These are phyloP conservation scores for Telfairia occidentalis DNA, from an alignment of 331 rosid species.

Conservation along the genomic window DNA sequence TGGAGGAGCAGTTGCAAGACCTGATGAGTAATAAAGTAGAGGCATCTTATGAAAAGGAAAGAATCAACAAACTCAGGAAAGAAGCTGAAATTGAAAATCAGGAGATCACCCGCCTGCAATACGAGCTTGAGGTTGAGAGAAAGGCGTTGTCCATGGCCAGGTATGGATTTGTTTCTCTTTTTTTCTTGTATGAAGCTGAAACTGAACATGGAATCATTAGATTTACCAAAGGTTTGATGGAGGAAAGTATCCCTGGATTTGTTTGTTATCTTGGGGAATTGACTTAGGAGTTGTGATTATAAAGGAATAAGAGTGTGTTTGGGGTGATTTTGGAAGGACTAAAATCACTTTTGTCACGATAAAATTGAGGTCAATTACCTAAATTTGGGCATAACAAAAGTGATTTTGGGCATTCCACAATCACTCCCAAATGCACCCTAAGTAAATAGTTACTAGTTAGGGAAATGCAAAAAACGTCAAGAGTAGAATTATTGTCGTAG, in stretches of 20 bases:
- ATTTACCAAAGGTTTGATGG: background rate
- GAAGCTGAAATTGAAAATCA: slow-evolving; percentile 75
- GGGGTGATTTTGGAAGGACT: too few relatives aligned
- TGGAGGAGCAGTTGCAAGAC: slow-evolving; percentile 72
- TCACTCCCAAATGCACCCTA: too few relatives aligned
- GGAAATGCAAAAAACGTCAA: background rate
- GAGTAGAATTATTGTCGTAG: background rate
- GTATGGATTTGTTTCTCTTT: slow-evolving; percentile 26
- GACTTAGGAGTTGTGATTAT: background rate
- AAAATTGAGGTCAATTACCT: too few relatives aligned
- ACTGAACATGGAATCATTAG: background rate
- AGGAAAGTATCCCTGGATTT: background rate
- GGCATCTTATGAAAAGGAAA: slow-evolving; percentile 73
- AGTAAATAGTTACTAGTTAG: background rate
- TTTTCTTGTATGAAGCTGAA: background rate
- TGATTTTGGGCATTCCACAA: too few relatives aligned
- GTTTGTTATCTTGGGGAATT: background rate
- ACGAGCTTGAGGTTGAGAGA: slow-evolving; percentile 93
- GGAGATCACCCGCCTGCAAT: slow-evolving; percentile 69
- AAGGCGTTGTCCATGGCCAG: slow-evolving; percentile 99
- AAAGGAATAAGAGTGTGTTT: too few relatives aligned
- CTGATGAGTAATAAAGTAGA: slow-evolving; percentile 67
- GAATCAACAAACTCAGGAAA: slow-evolving; percentile 59
- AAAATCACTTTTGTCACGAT: too few relatives aligned
- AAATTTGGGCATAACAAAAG: too few relatives aligned